Conservation (phyloP, 2,329 filamentous ascomycete species). For the Arthrobotrys conoides region DNA sequence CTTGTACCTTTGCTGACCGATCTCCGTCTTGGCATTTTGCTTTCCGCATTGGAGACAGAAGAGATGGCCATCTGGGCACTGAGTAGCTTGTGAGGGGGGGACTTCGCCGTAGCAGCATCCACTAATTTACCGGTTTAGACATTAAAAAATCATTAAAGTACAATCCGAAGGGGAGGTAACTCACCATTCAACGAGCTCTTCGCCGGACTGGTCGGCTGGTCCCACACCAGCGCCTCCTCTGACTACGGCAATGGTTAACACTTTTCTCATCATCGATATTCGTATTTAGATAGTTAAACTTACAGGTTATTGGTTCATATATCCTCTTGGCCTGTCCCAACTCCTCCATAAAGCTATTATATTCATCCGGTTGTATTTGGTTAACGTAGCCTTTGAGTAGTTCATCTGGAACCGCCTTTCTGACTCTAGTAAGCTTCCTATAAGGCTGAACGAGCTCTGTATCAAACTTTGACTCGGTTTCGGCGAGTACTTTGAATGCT, state of each 20-base stretch:
- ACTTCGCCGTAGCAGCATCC: constrained; percentile 80
- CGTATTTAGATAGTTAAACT: not conserved
- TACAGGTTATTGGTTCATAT: constrained; percentile 43
- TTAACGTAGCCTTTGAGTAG: constrained; percentile 37
- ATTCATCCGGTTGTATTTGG: constrained; percentile 64
- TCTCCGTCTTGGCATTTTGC: constrained; percentile 76
- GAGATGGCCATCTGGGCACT: constrained; percentile 75
- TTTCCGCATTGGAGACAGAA: constrained; percentile 80
- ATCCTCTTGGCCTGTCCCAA: constrained; percentile 40
- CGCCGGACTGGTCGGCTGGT: constrained; percentile 66
- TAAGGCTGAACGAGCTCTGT: constrained; percentile 62
- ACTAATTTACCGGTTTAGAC: constrained; percentile 67
- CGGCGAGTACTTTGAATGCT: constrained; percentile 65
- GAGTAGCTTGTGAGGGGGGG: constrained; percentile 77
- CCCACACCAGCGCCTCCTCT: constrained; percentile 64
- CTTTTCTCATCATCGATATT: not conserved
- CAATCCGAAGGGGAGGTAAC: not conserved
- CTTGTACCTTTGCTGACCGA: constrained; percentile 78
- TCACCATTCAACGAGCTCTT: constrained; percentile 74
- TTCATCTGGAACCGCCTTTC: constrained; percentile 62
- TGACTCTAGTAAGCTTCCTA: constrained; percentile 64
- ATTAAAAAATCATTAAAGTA: constrained; percentile 4
- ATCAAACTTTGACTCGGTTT: constrained; percentile 66
- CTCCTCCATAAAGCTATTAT: constrained; percentile 64
- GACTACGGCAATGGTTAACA: constrained; percentile 58